phyloP scores from a whole-genome alignment of 2,329 filamentous ascomycete genomes.

The Hawksworthiomyces lignivorus region DNA sequence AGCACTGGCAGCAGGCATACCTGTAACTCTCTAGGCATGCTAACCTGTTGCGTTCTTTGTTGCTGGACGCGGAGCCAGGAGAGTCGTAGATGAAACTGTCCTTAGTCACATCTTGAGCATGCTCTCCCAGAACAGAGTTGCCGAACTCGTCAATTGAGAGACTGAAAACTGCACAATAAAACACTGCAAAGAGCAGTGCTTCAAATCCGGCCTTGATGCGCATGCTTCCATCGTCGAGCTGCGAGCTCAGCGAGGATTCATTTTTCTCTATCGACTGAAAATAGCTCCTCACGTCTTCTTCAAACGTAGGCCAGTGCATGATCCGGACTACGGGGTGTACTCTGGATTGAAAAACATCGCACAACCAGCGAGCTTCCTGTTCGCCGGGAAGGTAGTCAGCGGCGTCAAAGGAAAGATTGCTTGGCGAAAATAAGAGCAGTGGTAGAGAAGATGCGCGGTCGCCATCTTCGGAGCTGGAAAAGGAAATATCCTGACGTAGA shows the following conservation, averaged over 20 bases:
- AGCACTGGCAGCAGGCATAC: constrained; percentile 1
- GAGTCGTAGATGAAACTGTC: not conserved
- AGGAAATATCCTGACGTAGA: not conserved
- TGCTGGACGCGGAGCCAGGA: not conserved
- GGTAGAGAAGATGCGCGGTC: not conserved
- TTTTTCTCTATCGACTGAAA: not conserved
- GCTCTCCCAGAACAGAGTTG: not conserved
- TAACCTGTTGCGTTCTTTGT: not conserved
- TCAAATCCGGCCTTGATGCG: not conserved
- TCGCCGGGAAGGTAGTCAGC: not conserved
- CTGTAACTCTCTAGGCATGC: not conserved
- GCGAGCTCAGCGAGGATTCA: not conserved
- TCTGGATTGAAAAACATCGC: not conserved
- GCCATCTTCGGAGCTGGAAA: not conserved
- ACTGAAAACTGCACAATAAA: constrained; percentile 1
- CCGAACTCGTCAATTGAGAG: not conserved
- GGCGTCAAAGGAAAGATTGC: not conserved
- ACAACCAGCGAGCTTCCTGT: not conserved
- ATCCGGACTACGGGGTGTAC: not conserved
- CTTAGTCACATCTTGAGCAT: not conserved
- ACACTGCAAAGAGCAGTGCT: constrained; percentile 1
- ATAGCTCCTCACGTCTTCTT: not conserved
- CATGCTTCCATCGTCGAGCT: not conserved
- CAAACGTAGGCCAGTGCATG: not conserved
- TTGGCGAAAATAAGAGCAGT: not conserved